Evolutionary conservation across 192 early-diverging fungal species (phyloP).

Genomic region (Mortierella claussenii): DNA sequence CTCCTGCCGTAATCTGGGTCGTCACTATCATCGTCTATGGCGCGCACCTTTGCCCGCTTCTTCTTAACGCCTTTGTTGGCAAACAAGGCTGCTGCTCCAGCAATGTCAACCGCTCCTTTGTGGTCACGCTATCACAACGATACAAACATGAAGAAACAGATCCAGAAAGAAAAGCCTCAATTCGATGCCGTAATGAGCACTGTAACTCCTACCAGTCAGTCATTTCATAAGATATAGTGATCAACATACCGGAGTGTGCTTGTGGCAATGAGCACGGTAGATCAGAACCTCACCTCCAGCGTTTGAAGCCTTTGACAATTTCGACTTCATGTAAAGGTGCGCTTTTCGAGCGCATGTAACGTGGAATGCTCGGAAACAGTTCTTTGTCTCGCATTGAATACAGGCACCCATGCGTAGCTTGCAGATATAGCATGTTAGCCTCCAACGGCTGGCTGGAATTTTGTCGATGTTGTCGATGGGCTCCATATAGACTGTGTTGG

Average conservation of each 20-base stretch:
- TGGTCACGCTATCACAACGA: conserved; percentile 56
- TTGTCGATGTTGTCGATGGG: conserved; percentile 93
- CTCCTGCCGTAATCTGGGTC: conserved; percentile 55
- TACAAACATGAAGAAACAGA: neutral
- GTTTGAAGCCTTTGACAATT: conserved; percentile 57
- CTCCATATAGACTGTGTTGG: conserved; percentile 97
- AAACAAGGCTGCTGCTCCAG: conserved; percentile 27
- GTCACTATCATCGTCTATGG: conserved; percentile 37
- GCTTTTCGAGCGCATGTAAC: conserved; percentile 92
- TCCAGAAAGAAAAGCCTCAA: neutral
- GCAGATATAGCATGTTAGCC: conserved; percentile 90
- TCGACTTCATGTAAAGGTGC: conserved; percentile 88
- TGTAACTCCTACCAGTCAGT: too few species aligned
- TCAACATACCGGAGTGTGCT: conserved; percentile 81
- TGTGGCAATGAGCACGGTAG: conserved; percentile 87
- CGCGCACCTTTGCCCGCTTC: conserved; percentile 30
- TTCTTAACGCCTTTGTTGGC: conserved; percentile 46
- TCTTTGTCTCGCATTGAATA: conserved; percentile 93
- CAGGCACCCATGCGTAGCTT: conserved; percentile 84
- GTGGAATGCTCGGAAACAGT: conserved; percentile 94
- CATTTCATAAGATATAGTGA: neutral
- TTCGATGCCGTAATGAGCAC: too few species aligned
- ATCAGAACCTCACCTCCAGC: conserved; percentile 68
- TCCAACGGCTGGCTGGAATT: conserved; percentile 92
- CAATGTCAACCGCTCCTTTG: conserved; percentile 59